Evolutionary conservation across 2,329 filamentous ascomycete genomes (phyloP).

Genomic region (Claviceps fusiformis): DNA sequence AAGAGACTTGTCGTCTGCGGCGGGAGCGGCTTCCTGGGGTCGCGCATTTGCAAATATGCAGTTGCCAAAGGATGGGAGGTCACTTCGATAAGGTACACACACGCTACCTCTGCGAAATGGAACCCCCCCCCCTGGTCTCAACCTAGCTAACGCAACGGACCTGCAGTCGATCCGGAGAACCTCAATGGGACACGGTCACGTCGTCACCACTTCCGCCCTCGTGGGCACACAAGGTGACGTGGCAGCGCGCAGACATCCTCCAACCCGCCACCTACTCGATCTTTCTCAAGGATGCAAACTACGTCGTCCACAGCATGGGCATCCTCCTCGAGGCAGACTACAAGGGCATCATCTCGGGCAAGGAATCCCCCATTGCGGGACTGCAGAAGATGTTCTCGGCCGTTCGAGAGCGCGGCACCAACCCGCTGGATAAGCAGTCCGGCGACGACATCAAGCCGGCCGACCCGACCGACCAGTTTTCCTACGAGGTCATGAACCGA

Average conservation of each 20-base stretch:
- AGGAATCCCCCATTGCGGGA: conserved; percentile 67
- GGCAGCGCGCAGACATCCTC: conserved; percentile 82
- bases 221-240: conserved; percentile 73
- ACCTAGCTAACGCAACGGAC: not conserved
- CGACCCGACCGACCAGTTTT: conserved; percentile 62
- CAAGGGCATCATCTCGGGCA: conserved; percentile 77
- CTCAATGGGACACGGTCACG: conserved; percentile 71
- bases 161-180: conserved; percentile 73
- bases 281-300: conserved; percentile 63
- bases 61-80: conserved; percentile 81
- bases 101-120: not conserved
- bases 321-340: conserved; percentile 96
- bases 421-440: conserved; percentile 52
- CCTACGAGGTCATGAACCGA: conserved; percentile 95
- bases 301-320: conserved; percentile 88
- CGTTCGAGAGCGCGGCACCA: conserved; percentile 47
- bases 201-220: conserved; percentile 54
- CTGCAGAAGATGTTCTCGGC: conserved; percentile 65
- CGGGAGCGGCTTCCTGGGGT: conserved; percentile 83
- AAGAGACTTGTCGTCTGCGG: conserved; percentile 86
- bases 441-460: conserved; percentile 49
- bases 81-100: conserved; percentile 67
- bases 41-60: conserved; percentile 81
- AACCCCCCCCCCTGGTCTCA: not conserved
- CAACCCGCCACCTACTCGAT: conserved; percentile 66